These are phyloP conservation scores for Tricladium varicosporioides DNA, from an alignment of 2,329 filamentous ascomycete species.

Conservation along the genomic window DNA sequence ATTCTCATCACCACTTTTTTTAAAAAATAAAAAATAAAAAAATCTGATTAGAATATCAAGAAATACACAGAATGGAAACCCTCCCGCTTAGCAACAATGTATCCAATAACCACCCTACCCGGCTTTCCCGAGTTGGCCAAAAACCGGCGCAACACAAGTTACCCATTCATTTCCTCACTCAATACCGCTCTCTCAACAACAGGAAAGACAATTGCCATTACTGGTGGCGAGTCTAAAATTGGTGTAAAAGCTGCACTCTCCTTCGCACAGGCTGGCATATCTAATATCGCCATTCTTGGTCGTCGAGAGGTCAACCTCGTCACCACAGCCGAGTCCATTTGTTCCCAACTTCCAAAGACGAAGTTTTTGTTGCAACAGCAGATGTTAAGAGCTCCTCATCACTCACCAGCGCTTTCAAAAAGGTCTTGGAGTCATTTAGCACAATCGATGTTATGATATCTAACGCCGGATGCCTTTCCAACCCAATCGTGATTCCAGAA, in stretches of 20 bases:
- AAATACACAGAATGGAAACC: too few species aligned
- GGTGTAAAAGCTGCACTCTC: conserved; percentile 15
- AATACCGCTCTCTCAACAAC: not conserved
- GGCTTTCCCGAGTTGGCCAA: not conserved
- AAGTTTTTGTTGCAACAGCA: not conserved
- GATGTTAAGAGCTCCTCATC: not conserved
- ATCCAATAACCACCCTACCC: too few species aligned
- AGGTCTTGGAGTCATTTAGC: not conserved
- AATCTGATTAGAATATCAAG: too few species aligned
- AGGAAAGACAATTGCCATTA: conserved; percentile 9
- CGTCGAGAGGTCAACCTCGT: conserved; percentile 10
- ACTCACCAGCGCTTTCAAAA: not conserved
- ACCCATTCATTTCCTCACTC: not conserved
- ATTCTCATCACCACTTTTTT: too few species aligned
- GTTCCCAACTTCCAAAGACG: not conserved
- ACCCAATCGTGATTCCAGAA: not conserved
- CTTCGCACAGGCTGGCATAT: conserved; percentile 25
- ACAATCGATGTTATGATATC: conserved; percentile 11
- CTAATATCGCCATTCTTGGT: conserved; percentile 29
- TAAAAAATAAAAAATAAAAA: too few species aligned
- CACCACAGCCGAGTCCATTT: not conserved
- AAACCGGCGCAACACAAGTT: not conserved
- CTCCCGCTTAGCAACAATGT: too few species aligned
- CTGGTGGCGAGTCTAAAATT: conserved; percentile 17
- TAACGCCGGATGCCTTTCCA: conserved; percentile 11